Evolutionary conservation across 2,329 filamentous ascomycete genomes (phyloP).

Genomic region (Rutstroemia sp.): DNA sequence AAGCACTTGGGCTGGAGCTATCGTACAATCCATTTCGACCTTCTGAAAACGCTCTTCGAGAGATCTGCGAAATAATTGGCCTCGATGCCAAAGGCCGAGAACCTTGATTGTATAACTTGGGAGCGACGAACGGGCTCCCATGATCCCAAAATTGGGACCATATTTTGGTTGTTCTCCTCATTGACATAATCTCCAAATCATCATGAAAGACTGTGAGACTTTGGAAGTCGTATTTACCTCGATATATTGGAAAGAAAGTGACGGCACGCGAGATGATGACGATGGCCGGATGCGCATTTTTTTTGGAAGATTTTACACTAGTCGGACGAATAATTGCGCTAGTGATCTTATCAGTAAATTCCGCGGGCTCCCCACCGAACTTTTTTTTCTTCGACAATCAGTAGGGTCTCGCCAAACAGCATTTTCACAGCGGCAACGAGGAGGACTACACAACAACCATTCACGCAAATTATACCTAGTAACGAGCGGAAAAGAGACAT

Average conservation of each 20-base stretch:
- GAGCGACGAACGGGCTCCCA: slow-evolving; percentile 16
- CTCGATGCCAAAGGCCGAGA: slow-evolving; percentile 9
- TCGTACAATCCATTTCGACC: slow-evolving; percentile 22
- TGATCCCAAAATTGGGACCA: slow-evolving; percentile 36
- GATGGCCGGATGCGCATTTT: slow-evolving; percentile 8
- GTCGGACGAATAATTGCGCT: slow-evolving; percentile 1
- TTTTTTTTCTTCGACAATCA: slow-evolving; percentile 1
- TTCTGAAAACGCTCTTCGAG: slow-evolving; percentile 17
- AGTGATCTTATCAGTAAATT: slow-evolving; percentile 11
- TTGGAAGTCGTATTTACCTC: slow-evolving; percentile 18
- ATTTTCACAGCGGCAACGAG: neutral
- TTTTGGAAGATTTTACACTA: slow-evolving; percentile 8
- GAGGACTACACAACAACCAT: neutral
- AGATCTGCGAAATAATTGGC: slow-evolving; percentile 10
- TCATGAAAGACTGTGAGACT: slow-evolving; percentile 31
- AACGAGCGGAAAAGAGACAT: neutral
- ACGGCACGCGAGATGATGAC: slow-evolving; percentile 3
- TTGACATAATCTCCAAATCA: slow-evolving; percentile 39
- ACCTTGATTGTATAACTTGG: slow-evolving; percentile 14
- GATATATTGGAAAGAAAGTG: slow-evolving; percentile 5
- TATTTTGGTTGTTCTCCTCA: slow-evolving; percentile 38
- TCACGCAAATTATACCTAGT: neutral
- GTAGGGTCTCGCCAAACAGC: neutral
- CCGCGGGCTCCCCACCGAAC: slow-evolving; percentile 6
- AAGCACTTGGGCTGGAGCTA: slow-evolving; percentile 30